Base-by-base conservation (phyloP, 2,329 filamentous ascomycete species). In the Apiospora saccharicola region DNA sequence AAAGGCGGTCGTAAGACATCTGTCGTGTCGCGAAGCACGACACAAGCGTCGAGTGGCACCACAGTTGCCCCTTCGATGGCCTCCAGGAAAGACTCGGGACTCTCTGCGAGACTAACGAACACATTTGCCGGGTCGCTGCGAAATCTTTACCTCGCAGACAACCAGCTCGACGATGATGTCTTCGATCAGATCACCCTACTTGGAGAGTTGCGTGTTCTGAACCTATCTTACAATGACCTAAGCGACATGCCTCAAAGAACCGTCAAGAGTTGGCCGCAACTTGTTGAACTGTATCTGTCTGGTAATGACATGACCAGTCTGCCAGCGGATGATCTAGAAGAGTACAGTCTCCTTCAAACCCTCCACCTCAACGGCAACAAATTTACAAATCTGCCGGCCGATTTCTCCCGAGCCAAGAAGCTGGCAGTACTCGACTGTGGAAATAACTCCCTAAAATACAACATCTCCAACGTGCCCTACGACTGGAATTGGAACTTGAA, bases 401-500 rank as follows among this genome's bases (percentile, higher is more conserved):
- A 99, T 80, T 92, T 99, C 68, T 97, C 95, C 74, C 94, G 98
- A 81, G 94, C 98, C 64, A 94, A 95, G 83, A 96, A 96, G 82
- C 89, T 99, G 37, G 92, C 95, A 6, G 93, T 98, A 69, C 87
- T 99, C 69, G 96, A 99, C 82, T 97, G 97, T 74, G 96, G 95
- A 73, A 98, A 94, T 86, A 99, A 99, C 80, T 91, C 90, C 30
- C 86, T 99, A 72, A 99, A 98, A 82, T 99, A 99, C 88, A 99
- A 99, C 80, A 97, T 99, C 68, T 96, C 95, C 43, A 99, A 99
- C 79, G 98, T 97, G 87, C 96, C 96, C 0, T 99, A 99, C 80
- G 96, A 99, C 81, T 99, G 96, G 96, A 99, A 99, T 79, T 99
- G 96, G 96, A 98, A 98, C 79, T 94, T 96, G 87, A 99, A 99